phyloP scores from a whole-genome alignment of 441 rosid genomes.

The Theobroma grandiflorum region DNA sequence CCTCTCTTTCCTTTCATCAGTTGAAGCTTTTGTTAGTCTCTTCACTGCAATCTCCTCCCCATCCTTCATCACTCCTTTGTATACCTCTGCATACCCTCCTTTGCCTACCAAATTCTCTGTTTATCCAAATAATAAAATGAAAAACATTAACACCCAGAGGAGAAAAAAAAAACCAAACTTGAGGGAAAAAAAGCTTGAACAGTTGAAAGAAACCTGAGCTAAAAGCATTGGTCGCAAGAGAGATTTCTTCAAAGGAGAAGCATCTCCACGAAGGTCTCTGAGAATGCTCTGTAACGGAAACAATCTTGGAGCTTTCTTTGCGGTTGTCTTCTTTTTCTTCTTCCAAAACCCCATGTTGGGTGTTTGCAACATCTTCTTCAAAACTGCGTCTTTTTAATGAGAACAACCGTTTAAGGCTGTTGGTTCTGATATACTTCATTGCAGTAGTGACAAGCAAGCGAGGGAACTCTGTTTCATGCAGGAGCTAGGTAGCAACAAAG shows the following conservation, averaged over 20 bases:
- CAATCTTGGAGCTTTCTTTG: slow-evolving; percentile 35
- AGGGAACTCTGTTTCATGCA: slow-evolving; percentile 46
- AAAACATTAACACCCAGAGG: slow-evolving; percentile 5
- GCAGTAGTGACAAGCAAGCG: slow-evolving; percentile 19
- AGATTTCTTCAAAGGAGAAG: slow-evolving; percentile 84
- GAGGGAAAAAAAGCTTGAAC: neutral
- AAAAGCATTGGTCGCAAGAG: slow-evolving; percentile 73
- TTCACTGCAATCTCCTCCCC: slow-evolving; percentile 89
- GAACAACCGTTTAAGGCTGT: slow-evolving; percentile 78
- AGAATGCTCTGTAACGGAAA: slow-evolving; percentile 43
- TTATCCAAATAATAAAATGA: slow-evolving; percentile 23
- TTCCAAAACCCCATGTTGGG: slow-evolving; percentile 30
- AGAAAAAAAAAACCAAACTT: neutral
- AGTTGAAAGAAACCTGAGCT: slow-evolving; percentile 55
- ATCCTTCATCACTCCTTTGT: slow-evolving; percentile 60
- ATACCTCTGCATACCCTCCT: slow-evolving; percentile 98
- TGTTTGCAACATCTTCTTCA: slow-evolving; percentile 41
- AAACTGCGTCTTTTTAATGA: slow-evolving; percentile 66
- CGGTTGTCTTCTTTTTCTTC: slow-evolving; percentile 32
- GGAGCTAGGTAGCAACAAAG: neutral
- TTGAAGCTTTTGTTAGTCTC: slow-evolving; percentile 70
- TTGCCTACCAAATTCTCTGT: slow-evolving; percentile 84
- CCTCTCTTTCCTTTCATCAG: slow-evolving; percentile 91
- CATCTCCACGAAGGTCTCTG: slow-evolving; percentile 90
- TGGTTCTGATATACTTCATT: slow-evolving; percentile 82